Conservation (phyloP, 208 protist species). For the Hexamita inflata region DNA sequence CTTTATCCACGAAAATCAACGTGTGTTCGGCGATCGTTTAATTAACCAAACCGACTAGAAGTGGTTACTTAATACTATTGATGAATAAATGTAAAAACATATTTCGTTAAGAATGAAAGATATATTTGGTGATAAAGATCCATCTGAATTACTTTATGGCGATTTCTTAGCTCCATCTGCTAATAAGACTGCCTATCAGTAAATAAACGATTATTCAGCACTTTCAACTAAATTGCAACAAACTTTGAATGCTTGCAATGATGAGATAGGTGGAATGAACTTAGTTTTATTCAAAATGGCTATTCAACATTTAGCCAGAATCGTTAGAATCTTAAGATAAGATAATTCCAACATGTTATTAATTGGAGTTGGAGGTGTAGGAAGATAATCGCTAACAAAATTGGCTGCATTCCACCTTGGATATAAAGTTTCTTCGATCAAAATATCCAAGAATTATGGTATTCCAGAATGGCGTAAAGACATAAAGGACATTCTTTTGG, state of each 20-base stretch:
- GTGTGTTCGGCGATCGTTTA: slow-evolving; percentile 88
- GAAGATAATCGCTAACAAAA: slow-evolving; percentile 63
- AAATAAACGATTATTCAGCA: too few relatives aligned
- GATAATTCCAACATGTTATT: slow-evolving; percentile 81
- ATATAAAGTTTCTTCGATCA: slow-evolving; percentile 79
- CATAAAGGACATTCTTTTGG: slow-evolving; percentile 75
- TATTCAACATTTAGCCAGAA: slow-evolving; percentile 72
- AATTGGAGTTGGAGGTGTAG: slow-evolving; percentile 84
- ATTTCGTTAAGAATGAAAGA: too few relatives aligned
- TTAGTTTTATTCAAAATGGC: slow-evolving; percentile 57
- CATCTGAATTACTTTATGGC: slow-evolving; percentile 55
- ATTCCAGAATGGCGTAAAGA: slow-evolving; percentile 86
- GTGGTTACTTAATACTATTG: slow-evolving; percentile 56
- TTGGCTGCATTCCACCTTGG: slow-evolving; percentile 66
- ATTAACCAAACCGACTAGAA: slow-evolving; percentile 66
- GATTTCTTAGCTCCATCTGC: too few relatives aligned
- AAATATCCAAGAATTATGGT: slow-evolving; percentile 62
- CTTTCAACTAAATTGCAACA: slow-evolving; percentile 68
- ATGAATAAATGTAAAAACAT: slow-evolving; percentile 59
- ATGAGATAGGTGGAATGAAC: slow-evolving; percentile 65
- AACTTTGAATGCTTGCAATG: slow-evolving; percentile 74
- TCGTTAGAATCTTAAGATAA: slow-evolving; percentile 79
- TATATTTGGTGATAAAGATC: too few relatives aligned
- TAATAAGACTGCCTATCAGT: too few relatives aligned
- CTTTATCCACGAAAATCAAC: slow-evolving; percentile 83